phyloP scores from a whole-genome alignment of 2,329 filamentous ascomycete genomes.

The Escovopsis weberi region DNA sequence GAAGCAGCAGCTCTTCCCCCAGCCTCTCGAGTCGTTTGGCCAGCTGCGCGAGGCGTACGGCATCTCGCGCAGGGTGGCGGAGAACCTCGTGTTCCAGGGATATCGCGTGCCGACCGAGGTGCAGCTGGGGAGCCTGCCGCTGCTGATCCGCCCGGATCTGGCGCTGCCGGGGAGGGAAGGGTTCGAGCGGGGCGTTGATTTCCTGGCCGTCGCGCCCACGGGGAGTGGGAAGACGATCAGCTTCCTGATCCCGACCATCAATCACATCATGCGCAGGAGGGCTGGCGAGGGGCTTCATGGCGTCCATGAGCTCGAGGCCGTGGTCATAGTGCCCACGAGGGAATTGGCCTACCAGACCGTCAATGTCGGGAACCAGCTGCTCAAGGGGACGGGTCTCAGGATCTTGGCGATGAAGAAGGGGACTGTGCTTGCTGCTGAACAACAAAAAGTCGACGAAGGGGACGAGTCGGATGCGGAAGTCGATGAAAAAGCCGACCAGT shows the following conservation, averaged over 20 bases:
- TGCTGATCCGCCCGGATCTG: conserved; percentile 49
- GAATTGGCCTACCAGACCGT: conserved; percentile 69
- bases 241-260: conserved; percentile 77
- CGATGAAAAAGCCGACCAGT: conserved; percentile 17
- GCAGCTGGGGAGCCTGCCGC: conserved; percentile 71
- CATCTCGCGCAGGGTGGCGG: conserved; percentile 57
- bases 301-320: conserved; percentile 41
- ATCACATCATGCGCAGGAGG: conserved; percentile 50
- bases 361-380: conserved; percentile 74
- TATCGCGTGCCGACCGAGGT: conserved; percentile 87
- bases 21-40: conserved; percentile 63
- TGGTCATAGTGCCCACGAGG: conserved; percentile 66
- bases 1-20: conserved; percentile 56
- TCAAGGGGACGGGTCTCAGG: conserved; percentile 59
- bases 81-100: conserved; percentile 72
- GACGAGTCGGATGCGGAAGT: conserved; percentile 26
- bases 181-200: conserved; percentile 41
- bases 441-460: conserved; percentile 20
- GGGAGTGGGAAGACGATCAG: conserved; percentile 94
- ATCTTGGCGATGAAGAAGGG: conserved; percentile 75
- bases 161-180: conserved; percentile 26
- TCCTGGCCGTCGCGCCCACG: conserved; percentile 82
- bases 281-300: conserved; percentile 12
- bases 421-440: conserved; percentile 49
- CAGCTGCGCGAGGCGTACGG: conserved; percentile 57